Percentiles rank a stretch among this genome's conserved stretches.
Evolutionary conservation across 805 yeast species (phyloP).

Genomic region (Metschnikowia bowlesiae): DNA sequence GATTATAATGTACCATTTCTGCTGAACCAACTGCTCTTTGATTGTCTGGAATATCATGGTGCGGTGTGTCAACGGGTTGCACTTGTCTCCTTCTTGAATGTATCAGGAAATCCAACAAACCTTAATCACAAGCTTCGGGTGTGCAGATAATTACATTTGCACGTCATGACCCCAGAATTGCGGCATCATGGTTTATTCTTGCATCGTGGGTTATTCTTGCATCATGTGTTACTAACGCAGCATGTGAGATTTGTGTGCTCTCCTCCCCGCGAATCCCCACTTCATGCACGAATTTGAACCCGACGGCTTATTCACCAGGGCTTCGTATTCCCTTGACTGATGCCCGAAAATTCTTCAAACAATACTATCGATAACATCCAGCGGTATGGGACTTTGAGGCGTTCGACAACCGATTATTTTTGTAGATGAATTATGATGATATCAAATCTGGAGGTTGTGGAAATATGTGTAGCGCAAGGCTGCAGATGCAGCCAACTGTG

Average conservation of each 20-base stretch:
- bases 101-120: not conserved
- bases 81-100: not conserved
- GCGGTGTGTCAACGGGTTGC: not conserved
- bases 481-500: too few relatives aligned
- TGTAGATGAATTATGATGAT: too few relatives aligned
- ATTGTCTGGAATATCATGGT: not conserved
- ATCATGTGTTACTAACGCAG: not conserved
- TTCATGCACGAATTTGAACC: not conserved
- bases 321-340: too few relatives aligned
- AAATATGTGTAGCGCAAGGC: too few relatives aligned
- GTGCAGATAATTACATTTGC: constrained; percentile 1
- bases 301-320: too few relatives aligned
- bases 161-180: not conserved
- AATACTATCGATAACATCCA: too few relatives aligned
- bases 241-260: constrained; percentile 1
- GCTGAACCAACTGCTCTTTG: constrained; percentile 4
- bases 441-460: too few relatives aligned
- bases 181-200: not conserved
- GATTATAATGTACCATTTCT: constrained; percentile 7
- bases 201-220: not conserved
- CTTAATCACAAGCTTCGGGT: not conserved
- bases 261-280: not conserved
- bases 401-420: too few relatives aligned
- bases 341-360: too few relatives aligned
- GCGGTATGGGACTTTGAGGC: too few relatives aligned